Evolutionary conservation across 805 yeast species (phyloP).

Genomic region (Candida namnaoensis): DNA sequence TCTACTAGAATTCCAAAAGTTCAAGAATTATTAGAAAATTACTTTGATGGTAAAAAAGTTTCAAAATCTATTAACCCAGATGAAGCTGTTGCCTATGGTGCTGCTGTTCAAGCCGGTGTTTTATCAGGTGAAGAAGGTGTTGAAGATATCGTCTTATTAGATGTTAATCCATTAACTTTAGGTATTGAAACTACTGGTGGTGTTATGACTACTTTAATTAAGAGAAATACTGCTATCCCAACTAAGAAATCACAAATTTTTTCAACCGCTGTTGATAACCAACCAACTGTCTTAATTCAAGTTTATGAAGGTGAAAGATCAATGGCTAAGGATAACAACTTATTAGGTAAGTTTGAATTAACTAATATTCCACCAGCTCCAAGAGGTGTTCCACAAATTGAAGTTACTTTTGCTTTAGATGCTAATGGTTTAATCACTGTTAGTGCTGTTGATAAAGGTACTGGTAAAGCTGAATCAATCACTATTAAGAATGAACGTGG

Average conservation of each 20-base stretch:
- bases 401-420: conserved; percentile 81
- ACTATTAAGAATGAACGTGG: conserved; percentile 93
- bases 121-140: conserved; percentile 93
- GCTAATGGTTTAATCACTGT: conserved; percentile 86
- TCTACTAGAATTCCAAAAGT: conserved; percentile 99
- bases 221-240: conserved; percentile 93
- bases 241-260: conserved; percentile 92
- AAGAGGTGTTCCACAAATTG: conserved; percentile 87
- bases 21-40: conserved; percentile 84
- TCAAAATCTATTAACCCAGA: conserved; percentile 98
- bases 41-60: conserved; percentile 90
- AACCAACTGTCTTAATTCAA: conserved; percentile 89
- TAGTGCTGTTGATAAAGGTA: conserved; percentile 85
- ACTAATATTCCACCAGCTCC: conserved; percentile 87
- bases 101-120: conserved; percentile 99
- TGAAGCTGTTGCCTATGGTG: conserved; percentile 99
- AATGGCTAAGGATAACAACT: conserved; percentile 86
- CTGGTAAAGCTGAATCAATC: conserved; percentile 86
- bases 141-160: conserved; percentile 81
- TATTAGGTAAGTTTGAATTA: conserved; percentile 79
- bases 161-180: conserved; percentile 87
- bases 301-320: conserved; percentile 97
- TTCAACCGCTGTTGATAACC: conserved; percentile 95
- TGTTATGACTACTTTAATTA: conserved; percentile 91
- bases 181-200: conserved; percentile 98